Percentiles rank a stretch among this genome's conserved stretches.
Conservation (phyloP, 1,139 yeast species). For the Candida frijolesensis region DNA sequence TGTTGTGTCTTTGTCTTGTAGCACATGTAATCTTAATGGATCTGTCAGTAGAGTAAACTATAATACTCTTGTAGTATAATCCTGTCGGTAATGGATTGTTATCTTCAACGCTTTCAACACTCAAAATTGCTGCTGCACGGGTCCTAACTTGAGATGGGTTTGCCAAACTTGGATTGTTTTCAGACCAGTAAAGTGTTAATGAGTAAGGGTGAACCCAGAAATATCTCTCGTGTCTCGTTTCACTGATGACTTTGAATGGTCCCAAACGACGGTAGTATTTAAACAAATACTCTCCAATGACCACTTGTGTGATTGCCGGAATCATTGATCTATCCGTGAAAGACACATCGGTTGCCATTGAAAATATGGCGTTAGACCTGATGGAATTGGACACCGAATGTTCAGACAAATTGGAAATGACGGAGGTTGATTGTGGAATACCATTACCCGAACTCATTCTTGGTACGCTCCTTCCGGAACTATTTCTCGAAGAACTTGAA, state of each 20-base stretch:
- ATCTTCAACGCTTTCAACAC: conserved; percentile 81
- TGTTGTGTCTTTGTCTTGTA: conserved; percentile 83
- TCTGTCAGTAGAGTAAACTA: conserved; percentile 71
- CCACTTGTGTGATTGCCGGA: conserved; percentile 76
- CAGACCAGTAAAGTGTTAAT: conserved; percentile 87
- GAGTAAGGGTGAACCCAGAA: conserved; percentile 98
- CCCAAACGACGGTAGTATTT: conserved; percentile 84
- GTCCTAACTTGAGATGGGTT: conserved; percentile 68
- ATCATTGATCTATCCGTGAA: conserved; percentile 74
- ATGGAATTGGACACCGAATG: conserved; percentile 35
- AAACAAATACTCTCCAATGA: conserved; percentile 87
- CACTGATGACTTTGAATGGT: conserved; percentile 73
- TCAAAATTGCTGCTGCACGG: conserved; percentile 78
- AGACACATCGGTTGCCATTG: conserved; percentile 73
- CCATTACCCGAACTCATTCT: background rate
- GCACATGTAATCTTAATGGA: conserved; percentile 83
- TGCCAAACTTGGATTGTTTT: conserved; percentile 74
- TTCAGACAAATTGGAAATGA: conserved; percentile 36
- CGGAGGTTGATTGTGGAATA: conserved; percentile 26
- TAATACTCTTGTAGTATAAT: conserved; percentile 78
- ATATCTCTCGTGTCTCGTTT: conserved; percentile 84
- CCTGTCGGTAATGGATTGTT: conserved; percentile 91
- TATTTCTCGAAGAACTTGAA: conserved; percentile 5
- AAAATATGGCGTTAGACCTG: conserved; percentile 38
- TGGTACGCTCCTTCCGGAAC: conserved; percentile 1